phyloP scores from a whole-genome alignment of 345 rosid species.

The Eucalyptus curtisii region DNA sequence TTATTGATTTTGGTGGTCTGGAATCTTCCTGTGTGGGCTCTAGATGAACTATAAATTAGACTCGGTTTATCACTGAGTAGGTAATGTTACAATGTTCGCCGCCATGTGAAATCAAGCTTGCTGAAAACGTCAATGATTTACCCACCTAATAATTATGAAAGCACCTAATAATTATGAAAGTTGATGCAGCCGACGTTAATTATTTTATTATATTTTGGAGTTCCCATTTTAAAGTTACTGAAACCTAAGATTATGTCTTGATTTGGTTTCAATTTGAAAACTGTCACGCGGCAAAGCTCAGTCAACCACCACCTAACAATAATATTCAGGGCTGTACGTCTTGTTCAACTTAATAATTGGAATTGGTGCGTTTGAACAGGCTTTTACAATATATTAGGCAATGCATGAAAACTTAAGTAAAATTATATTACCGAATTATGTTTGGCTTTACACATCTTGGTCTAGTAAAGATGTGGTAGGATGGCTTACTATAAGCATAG shows the following conservation, averaged over 20 bases:
- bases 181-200: not conserved
- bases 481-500: not conserved
- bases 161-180: not conserved
- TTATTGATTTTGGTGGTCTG: not conserved
- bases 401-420: not conserved
- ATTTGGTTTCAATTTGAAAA: not conserved
- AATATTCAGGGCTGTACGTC: fast-evolving
- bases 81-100: not conserved
- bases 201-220: not conserved
- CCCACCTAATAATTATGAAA: not conserved
- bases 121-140: not conserved
- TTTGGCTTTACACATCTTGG: not conserved
- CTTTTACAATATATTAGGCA: not conserved
- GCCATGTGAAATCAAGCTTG: not conserved
- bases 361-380: too few relatives aligned
- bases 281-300: not conserved
- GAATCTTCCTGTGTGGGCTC: not conserved
- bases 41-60: not conserved
- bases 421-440: not conserved
- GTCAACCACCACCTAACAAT: not conserved
- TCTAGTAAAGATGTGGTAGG: not conserved
- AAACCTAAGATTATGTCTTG: not conserved
- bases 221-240: not conserved
- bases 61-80: not conserved
- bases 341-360: not conserved